phyloP scores from a whole-genome alignment of 495 filamentous ascomycete genomes.

The Antarctomyces pellizariae region DNA sequence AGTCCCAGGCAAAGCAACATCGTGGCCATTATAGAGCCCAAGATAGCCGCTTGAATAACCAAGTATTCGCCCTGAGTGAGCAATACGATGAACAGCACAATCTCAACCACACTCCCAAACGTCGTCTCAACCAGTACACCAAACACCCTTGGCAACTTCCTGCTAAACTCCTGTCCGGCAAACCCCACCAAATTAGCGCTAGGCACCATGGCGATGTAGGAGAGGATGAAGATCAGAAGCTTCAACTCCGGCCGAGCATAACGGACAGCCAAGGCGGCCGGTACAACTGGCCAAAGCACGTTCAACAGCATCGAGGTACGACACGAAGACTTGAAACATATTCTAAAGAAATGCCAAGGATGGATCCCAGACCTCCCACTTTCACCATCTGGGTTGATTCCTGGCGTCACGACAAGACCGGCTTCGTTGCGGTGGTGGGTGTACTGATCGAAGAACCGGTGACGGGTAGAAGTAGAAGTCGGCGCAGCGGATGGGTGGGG shows the following conservation, averaged over 20 bases:
- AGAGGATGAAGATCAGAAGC: conserved; percentile 42
- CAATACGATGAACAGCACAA: conserved; percentile 63
- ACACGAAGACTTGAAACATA: conserved; percentile 23
- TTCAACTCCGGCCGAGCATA: conserved; percentile 36
- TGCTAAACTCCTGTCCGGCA: conserved; percentile 54
- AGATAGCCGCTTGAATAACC: conserved; percentile 64
- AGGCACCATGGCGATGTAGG: conserved; percentile 69
- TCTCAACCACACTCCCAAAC: conserved; percentile 55
- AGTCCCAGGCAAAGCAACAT: conserved; percentile 50
- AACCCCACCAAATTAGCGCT: conserved; percentile 76
- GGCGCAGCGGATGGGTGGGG: too few species aligned
- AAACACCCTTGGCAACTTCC: conserved; percentile 55
- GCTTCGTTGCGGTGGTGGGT: too few species aligned
- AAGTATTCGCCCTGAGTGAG: conserved; percentile 17
- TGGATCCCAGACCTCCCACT: conserved; percentile 38
- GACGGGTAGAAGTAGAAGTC: too few species aligned
- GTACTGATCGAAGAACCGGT: too few species aligned
- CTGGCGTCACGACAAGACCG: too few species aligned
- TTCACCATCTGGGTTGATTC: conserved; percentile 38
- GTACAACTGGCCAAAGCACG: conserved; percentile 54
- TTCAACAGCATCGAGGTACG: conserved; percentile 13
- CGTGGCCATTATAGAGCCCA: conserved; percentile 64
- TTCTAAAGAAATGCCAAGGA: conserved; percentile 31
- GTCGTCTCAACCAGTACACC: conserved; percentile 61
- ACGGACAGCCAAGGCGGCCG: conserved; percentile 38